Evolutionary conservation across 2,329 filamentous ascomycete species (phyloP).

Genomic region (Thielaviopsis euricoi): DNA sequence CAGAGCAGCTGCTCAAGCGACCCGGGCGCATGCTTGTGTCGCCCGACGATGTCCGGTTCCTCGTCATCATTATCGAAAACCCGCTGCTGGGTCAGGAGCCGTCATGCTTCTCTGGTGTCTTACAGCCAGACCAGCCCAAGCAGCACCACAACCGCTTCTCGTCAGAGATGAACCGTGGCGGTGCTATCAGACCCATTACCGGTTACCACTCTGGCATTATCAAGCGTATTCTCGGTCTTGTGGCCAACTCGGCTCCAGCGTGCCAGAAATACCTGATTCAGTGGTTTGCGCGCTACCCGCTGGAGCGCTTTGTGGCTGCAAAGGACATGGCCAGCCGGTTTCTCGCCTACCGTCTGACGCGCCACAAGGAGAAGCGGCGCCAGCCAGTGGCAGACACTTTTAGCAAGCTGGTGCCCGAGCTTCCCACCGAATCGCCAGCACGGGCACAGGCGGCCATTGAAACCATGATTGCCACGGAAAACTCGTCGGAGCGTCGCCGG

Average conservation of each 20-base stretch:
- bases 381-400: constrained; percentile 43
- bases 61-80: constrained; percentile 65
- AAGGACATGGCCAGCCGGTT: constrained; percentile 68
- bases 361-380: constrained; percentile 51
- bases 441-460: constrained; percentile 1
- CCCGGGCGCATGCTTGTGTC: constrained; percentile 53
- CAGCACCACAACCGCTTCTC: constrained; percentile 2
- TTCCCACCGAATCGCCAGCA: constrained; percentile 25
- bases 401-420: constrained; percentile 54
- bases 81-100: constrained; percentile 46
- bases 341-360: constrained; percentile 61
- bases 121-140: constrained; percentile 16
- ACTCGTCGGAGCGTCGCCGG: background rate
- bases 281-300: constrained; percentile 61
- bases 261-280: constrained; percentile 62
- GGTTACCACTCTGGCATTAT: constrained; percentile 69
- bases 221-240: constrained; percentile 65
- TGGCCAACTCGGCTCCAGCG: constrained; percentile 58
- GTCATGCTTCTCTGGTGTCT: constrained; percentile 24
- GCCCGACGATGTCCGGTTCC: constrained; percentile 56
- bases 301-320: constrained; percentile 49
- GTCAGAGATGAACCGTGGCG: constrained; percentile 1
- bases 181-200: constrained; percentile 5
- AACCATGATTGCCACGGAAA: background rate
- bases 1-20: constrained; percentile 63